Base-by-base conservation (phyloP, 1,139 yeast genomes). In the Protomyces macrosporus region DNA sequence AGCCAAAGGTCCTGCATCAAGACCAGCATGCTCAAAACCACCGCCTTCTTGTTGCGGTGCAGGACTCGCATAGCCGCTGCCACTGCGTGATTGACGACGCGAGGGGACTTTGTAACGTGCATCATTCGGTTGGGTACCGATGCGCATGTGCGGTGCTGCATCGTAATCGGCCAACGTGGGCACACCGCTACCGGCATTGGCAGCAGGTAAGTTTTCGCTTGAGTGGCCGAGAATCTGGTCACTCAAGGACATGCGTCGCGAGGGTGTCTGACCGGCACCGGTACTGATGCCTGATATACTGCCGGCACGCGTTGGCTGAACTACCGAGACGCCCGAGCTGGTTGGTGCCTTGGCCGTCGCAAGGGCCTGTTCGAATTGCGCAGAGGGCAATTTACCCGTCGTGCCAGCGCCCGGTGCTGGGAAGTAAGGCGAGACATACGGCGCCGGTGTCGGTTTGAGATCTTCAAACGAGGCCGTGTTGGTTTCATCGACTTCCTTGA, bases 341-440 rank as follows among this genome's bases (percentile, higher is more conserved):
- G 48, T 14, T 10, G 54, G 35, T 9, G 32, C 55, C 5, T 37
- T 16, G 12, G 34, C 37, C 3, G 52, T 16, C 3, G 35, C n/a
- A 0, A 37, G 23, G 14, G 32, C 48, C 9, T 16, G 55, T 4
- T 39, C 54, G 16, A 58, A 58, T 9, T 58, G 39, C 7, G 54
- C 42, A 10, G 62, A 42, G 12, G 62, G 62, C 30, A 58, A 23
- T 6, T 55, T 55, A 6, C 62, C 62, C 6, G 62, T 58, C 7
- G 62, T 58, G n/a, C 62, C 62, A 6, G 62, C 62, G 10, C 62
- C 62, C 2, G 62, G 62, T 33, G 62, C 62, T 6, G 62, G 62
- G 36, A 58, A 58, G 33, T 58, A 58, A 23, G 62, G 62, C 34
- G 62, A 58, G 35, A 58, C 37, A 35, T 58, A 58, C 7, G 55